A percentile compares a stretch with the other conserved stretches of the same genome.
These are phyloP conservation scores for Oryza glaberrima DNA, from an alignment of 176 grass and related monocot genomes.

Conservation along the genomic window DNA sequence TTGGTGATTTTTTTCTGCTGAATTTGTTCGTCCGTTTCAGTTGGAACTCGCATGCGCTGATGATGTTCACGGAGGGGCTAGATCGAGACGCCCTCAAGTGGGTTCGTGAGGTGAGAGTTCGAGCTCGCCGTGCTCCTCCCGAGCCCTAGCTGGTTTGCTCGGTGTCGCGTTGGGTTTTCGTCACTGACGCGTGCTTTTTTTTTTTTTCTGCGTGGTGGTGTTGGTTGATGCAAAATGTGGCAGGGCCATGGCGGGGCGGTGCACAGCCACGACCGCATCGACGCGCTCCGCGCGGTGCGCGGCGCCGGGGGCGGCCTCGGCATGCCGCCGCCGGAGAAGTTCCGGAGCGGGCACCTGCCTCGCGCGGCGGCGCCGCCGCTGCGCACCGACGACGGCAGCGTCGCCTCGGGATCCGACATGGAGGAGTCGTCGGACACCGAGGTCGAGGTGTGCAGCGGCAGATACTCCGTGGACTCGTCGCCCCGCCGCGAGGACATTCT, in stretches of 20 bases:
- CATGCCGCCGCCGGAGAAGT: constrained; percentile 95
- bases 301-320: constrained; percentile 50
- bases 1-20: constrained; percentile 24
- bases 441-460: constrained; percentile 63
- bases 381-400: constrained; percentile 52
- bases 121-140: background rate
- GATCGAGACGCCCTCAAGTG: constrained; percentile 81
- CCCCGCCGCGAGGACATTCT: constrained; percentile 42
- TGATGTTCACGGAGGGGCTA: constrained; percentile 96
- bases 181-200: constrained; percentile 23
- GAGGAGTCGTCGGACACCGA: constrained; percentile 85
- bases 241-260: constrained; percentile 39
- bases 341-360: constrained; percentile 79
- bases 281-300: constrained; percentile 57
- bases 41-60: constrained; percentile 43
- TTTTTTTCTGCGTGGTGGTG: constrained; percentile 3
- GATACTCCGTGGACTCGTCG: constrained; percentile 81
- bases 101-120: constrained; percentile 79
- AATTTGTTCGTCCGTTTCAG: constrained; percentile 47
- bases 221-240: constrained; percentile 37
- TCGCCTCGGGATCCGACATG: constrained; percentile 80
- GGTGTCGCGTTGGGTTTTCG: background rate
- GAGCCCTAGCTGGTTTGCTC: constrained; percentile 5
- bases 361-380: constrained; percentile 56
- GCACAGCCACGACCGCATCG: constrained; percentile 58